phyloP scores from a whole-genome alignment of 192 early-diverging fungal genomes.

The Coemansia sp. region DNA sequence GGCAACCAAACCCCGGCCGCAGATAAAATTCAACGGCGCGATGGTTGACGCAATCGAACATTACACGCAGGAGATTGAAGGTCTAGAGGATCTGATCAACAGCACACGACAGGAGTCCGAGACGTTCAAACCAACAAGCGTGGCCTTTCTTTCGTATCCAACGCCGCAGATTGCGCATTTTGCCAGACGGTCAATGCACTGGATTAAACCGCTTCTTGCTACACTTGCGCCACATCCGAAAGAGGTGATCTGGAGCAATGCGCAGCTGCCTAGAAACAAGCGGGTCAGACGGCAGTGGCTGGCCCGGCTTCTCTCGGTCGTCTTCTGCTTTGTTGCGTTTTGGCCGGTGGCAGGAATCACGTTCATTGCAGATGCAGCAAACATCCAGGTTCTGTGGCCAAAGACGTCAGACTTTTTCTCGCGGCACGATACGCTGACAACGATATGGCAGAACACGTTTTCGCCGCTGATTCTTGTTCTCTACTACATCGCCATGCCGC shows the following conservation, averaged over 20 bases:
- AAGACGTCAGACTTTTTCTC: conserved; percentile 53
- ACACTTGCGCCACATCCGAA: conserved; percentile 68
- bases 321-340: conserved; percentile 65
- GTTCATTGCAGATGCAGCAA: conserved; percentile 59
- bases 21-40: conserved; percentile 44
- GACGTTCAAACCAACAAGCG: conserved; percentile 61
- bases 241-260: conserved; percentile 77
- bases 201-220: conserved; percentile 17
- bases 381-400: conserved; percentile 60
- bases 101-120: conserved; percentile 48
- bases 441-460: conserved; percentile 65
- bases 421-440: conserved; percentile 54
- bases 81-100: conserved; percentile 59
- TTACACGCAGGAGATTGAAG: conserved; percentile 65
- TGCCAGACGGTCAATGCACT: conserved; percentile 38
- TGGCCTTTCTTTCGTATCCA: conserved; percentile 70
- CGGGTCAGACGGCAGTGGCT: conserved; percentile 48
- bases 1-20: conserved; percentile 36
- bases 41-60: conserved; percentile 72
- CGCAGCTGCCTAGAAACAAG: conserved; percentile 56
- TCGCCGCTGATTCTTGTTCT: conserved; percentile 66
- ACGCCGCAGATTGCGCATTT: conserved; percentile 56
- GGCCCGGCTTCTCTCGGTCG: conserved; percentile 52
- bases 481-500: conserved; percentile 67
- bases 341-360: conserved; percentile 67